Evolutionary conservation across 225 moss, liverwort and hornwort genomes (phyloP).

Genomic region (Rhytidiadelphus loreus): DNA sequence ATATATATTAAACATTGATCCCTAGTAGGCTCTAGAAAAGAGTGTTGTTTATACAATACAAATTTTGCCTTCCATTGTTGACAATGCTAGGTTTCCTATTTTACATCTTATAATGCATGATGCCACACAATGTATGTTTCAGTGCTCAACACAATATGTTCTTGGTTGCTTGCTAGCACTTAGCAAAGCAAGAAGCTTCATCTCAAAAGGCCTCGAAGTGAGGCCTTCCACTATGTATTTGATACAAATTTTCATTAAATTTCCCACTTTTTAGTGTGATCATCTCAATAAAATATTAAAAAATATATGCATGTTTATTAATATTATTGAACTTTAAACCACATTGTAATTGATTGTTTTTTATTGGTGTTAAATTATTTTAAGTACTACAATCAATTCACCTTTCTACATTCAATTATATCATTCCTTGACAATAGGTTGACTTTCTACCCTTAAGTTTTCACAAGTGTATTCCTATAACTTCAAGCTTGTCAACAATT

Average conservation of each 20-base stretch:
- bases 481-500: background rate
- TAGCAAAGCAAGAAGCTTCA: background rate
- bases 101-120: accelerated
- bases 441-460: background rate
- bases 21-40: background rate
- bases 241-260: background rate
- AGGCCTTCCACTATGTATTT: background rate
- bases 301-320: background rate
- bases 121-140: background rate
- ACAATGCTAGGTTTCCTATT: background rate
- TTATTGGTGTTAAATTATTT: background rate
- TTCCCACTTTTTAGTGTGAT: background rate
- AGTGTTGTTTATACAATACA: background rate
- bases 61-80: background rate
- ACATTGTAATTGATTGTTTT: accelerated
- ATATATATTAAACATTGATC: background rate
- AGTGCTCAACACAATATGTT: background rate
- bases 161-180: background rate
- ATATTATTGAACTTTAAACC: background rate
- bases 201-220: accelerated
- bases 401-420: background rate
- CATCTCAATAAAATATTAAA: background rate
- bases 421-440: background rate
- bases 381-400: background rate
- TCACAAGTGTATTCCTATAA: background rate